Evolutionary conservation across 2,329 filamentous ascomycete species (phyloP), one percentile per base, ranked within the genome.

Genomic region (Teratosphaeria zuluensis): DNA sequence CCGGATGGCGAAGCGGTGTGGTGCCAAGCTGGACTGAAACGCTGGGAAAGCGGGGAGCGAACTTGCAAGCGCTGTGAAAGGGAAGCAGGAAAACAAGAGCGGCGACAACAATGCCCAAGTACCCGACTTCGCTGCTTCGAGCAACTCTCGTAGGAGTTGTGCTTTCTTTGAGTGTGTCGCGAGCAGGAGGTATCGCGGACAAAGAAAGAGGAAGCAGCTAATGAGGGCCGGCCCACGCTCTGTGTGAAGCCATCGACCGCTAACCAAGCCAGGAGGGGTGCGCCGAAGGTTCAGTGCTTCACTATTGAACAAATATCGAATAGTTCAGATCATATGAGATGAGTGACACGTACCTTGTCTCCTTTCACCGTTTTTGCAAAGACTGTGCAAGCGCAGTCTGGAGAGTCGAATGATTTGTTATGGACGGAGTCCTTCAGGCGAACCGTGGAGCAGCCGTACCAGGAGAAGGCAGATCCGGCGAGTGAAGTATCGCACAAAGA

Each of bases 1-100:
- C 8, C 35, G 35, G 35, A 14, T 16, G n/a, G 35, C 33, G 33
- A 38, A 16, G 33, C 35, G 52, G 52, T 32, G 52, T 19, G 42
- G 55, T 56, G 56, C 56, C 56, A 57, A 57, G 56, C 46, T 24
- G 30, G 33, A 12, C 21, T 52, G 55, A 56, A 56, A 56, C 38
- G 35, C 31, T 28, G 53, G 19, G 53, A 30, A 57, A 53, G 56
- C 56, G 56, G 56, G 56, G 46, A n/a, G 19, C 19, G 28, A 51
- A 46, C 38, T 16, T 46, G 38, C 38, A 46, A 46, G 33, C 33
- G 33, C 33, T 14, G 8, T 35, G 33, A 35, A 35, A 35, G 33
- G 33, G 4, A 46, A 46, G 38, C 38, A 16, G 38, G 38, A 46
- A 46, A 46, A 46, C 38, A 46, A 28, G 24, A 28, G 24, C 24